Evolutionary conservation across 208 protist genomes (phyloP).

Genomic region (Leishmania tarentolae): DNA sequence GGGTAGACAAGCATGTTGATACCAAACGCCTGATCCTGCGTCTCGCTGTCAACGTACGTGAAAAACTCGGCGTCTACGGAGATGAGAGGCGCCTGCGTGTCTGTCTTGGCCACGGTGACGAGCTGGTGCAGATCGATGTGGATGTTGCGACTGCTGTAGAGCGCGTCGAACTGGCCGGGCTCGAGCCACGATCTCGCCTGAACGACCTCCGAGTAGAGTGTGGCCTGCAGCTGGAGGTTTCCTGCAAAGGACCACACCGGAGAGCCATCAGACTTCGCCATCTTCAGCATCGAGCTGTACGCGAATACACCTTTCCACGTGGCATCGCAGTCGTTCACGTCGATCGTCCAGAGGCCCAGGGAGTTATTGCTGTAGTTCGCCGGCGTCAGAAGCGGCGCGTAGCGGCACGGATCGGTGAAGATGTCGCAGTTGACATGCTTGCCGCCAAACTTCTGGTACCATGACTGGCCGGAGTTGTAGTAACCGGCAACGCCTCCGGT

Average conservation of each 20-base stretch:
- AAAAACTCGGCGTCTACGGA: slow-evolving; percentile 82
- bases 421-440: slow-evolving; percentile 82
- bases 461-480: slow-evolving; percentile 64
- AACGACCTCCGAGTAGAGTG: slow-evolving; percentile 74
- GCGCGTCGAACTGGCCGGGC: slow-evolving; percentile 48
- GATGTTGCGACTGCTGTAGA: slow-evolving; percentile 57
- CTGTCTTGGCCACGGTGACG: slow-evolving; percentile 46
- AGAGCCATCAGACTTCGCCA: slow-evolving; percentile 43
- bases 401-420: slow-evolving; percentile 72
- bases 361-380: slow-evolving; percentile 36
- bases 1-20: slow-evolving; percentile 84
- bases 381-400: slow-evolving; percentile 82
- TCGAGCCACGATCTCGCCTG: slow-evolving; percentile 66
- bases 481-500: slow-evolving; percentile 58
- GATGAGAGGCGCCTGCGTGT: slow-evolving; percentile 32
- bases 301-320: slow-evolving; percentile 82
- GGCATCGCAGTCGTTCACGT: slow-evolving; percentile 78
- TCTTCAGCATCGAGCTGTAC: slow-evolving; percentile 41
- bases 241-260: slow-evolving; percentile 61
- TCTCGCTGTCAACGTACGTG: slow-evolving; percentile 48
- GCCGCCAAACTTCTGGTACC: slow-evolving; percentile 90
- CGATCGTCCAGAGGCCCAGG: slow-evolving; percentile 58
- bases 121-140: slow-evolving; percentile 67
- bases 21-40: slow-evolving; percentile 70
- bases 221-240: slow-evolving; percentile 53